Evolutionary conservation across 2,329 filamentous ascomycete genomes (phyloP), one percentile per base, ranked within the genome.

Genomic region (Aspergillus hiratsukae): DNA sequence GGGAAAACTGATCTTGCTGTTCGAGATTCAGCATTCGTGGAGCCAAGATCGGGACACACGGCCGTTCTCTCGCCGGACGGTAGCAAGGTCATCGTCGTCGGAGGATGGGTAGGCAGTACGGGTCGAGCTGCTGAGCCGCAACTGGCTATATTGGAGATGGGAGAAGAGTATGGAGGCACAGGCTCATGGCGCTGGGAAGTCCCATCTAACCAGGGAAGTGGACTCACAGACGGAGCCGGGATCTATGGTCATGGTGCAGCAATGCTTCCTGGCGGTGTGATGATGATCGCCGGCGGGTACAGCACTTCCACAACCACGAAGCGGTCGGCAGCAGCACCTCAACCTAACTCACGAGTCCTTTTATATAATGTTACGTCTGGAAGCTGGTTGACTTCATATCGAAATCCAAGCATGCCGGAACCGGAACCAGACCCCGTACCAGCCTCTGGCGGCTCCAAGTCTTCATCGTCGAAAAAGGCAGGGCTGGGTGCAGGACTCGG

Each of bases 51-150:
- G 3, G 94, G 94, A 0, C 94, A 99, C 69, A 92, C 90, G 0
- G 87, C 93, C 1, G 83, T 96, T 1, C 76, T 97, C 4, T 90
- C 85, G 28, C 83, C 88, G 52, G 91, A 96, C 67, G 92, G 92
- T 0, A 83, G 78, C 27, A 85, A 83, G n/a, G 78, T 97, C 8
- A 77, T 96, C 43, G 77, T 99, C 1, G 80, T 91, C 58, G 94
- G 94, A 21, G 94, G 94, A 1, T 99, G 94, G 94, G 91, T 97
- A 4, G 93, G 92, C 3, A 86, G 95, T 66, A 80, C 88, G 0
- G 81, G 78, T 8, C 88, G 86, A 31, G 83, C 92, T 1, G 94
- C 94, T 0, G 79, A 86, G 29, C 94, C 94, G 1, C 91, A 96
- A 68, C 78, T 97, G 27, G 89, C 85, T 0, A 75, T 97, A 3